phyloP scores from a whole-genome alignment of 768 basidiomycete species.

The Pisolithus tinctorius region DNA sequence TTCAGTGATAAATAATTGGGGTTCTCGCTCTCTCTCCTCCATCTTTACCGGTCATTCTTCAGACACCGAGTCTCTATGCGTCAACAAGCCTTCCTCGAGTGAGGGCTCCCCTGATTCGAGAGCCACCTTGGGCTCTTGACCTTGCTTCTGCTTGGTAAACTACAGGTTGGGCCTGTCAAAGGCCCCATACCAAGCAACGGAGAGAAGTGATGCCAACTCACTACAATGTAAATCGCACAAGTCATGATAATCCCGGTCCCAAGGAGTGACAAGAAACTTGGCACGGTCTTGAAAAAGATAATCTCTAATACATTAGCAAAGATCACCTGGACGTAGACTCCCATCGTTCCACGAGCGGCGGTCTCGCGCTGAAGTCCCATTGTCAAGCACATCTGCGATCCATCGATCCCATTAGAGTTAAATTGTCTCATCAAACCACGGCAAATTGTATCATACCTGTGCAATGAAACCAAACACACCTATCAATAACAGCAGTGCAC shows the following conservation, averaged over 20 bases:
- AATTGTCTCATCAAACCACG: background rate
- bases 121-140: no score
- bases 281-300: conserved; percentile 53
- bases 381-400: conserved; percentile 43
- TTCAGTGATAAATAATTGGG: no score
- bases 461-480: conserved; percentile 11
- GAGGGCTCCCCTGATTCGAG: no score
- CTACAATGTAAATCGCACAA: conserved; percentile 60
- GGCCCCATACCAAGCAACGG: no score
- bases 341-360: conserved; percentile 55
- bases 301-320: conserved; percentile 63
- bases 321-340: conserved; percentile 55
- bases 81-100: no score
- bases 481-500: conserved; percentile 7
- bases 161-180: no score
- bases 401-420: no score
- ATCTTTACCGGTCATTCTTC: no score
- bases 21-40: no score
- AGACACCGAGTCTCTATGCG: no score
- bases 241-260: conserved; percentile 61
- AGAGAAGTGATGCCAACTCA: conserved; percentile 26
- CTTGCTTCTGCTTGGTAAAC: no score
- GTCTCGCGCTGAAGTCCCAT: conserved; percentile 60
- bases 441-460: conserved; percentile 8
- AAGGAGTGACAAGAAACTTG: conserved; percentile 50